Evolutionary conservation across 129 eudicot species (phyloP), one percentile per base, ranked within the genome.

Genomic region (sunflower (Helianthus annuus)): DNA sequence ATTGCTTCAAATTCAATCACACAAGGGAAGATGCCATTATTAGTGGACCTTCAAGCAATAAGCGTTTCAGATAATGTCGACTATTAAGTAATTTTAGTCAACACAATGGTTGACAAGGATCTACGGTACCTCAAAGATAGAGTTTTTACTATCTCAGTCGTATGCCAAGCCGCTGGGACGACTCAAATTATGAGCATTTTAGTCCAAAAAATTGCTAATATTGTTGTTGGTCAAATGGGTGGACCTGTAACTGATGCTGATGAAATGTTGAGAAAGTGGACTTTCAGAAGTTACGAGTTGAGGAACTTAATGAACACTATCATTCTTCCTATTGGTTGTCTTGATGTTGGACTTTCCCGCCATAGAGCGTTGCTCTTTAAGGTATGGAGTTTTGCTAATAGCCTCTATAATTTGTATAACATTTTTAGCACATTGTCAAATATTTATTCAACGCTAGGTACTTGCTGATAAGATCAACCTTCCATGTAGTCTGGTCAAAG

Each of bases 321-420:
- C 58, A 76, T 88, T 19, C 88, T 91, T 79, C 97, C 97, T 55
- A 84, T 91, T 68, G 97, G 97, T 16, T 73, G 81, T 72, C 96
- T 91, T 69, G 91, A 88, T 79, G 83, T 88, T 87, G 97, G 97
- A 65, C 97, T 86, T 84, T 91, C 97, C 16, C 97, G 97, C 29
- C 97, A 91, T 60, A 80, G 97, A 64, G 97, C 97, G 70, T 83
- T 90, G 72, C 87, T 93, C 19, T 93, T 89, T 78, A 89, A 89
- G 98, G 95, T 89, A 73, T 68, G 4, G 93, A 64, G 96, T 93
- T 66, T 82, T 90, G 75, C 84, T 87, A 12, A 51, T 69, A 38
- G 12, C 63, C 24, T 51, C 58, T 71, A 44, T 44, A 14, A 13
- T 44, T 57, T 1, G 3, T 11, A 42, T 58, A 13, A 4, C 45